Percentiles rank a stretch among this genome's conserved stretches.
These are phyloP conservation scores for Ascomycota sp. DNA, from an alignment of 2,329 filamentous ascomycete species.

Conservation along the genomic window DNA sequence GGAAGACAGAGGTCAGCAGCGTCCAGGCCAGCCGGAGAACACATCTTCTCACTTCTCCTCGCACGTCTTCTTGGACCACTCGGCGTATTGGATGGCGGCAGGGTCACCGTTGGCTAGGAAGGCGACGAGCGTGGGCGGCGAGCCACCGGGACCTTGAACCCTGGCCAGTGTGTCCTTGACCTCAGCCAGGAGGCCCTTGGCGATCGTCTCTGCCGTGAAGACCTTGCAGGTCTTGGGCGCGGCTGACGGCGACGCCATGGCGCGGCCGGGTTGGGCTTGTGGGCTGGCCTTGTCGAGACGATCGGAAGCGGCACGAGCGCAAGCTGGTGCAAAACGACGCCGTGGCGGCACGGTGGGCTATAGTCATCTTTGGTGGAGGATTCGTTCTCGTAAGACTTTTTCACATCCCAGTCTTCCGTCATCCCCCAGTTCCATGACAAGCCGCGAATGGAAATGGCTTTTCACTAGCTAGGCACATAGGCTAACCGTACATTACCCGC, in stretches of 20 bases:
- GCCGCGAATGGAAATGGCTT: too few species aligned
- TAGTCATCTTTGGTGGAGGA: too few species aligned
- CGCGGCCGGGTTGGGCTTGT: neutral
- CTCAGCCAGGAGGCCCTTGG: slow-evolving; percentile 60
- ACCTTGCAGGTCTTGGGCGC: slow-evolving; percentile 69
- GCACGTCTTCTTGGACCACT: slow-evolving; percentile 94
- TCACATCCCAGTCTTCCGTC: too few species aligned
- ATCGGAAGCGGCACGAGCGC: too few species aligned
- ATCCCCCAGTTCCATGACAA: too few species aligned
- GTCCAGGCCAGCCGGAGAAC: neutral
- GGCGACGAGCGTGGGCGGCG: slow-evolving; percentile 60
- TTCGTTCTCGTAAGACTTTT: too few species aligned
- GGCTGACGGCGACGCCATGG: slow-evolving; percentile 3
- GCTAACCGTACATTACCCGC: too few species aligned
- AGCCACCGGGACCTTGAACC: slow-evolving; percentile 34
- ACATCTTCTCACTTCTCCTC: slow-evolving; percentile 64
- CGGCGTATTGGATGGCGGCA: slow-evolving; percentile 79
- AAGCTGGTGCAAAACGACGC: too few species aligned
- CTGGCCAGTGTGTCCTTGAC: slow-evolving; percentile 56
- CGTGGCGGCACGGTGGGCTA: too few species aligned
- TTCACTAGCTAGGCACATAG: too few species aligned
- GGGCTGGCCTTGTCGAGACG: too few species aligned
- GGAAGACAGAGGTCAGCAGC: neutral
- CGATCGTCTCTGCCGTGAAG: slow-evolving; percentile 70
- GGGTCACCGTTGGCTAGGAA: slow-evolving; percentile 87